phyloP scores from a whole-genome alignment of 306 rosid species.

The barrel medic (Medicago truncatula) region DNA sequence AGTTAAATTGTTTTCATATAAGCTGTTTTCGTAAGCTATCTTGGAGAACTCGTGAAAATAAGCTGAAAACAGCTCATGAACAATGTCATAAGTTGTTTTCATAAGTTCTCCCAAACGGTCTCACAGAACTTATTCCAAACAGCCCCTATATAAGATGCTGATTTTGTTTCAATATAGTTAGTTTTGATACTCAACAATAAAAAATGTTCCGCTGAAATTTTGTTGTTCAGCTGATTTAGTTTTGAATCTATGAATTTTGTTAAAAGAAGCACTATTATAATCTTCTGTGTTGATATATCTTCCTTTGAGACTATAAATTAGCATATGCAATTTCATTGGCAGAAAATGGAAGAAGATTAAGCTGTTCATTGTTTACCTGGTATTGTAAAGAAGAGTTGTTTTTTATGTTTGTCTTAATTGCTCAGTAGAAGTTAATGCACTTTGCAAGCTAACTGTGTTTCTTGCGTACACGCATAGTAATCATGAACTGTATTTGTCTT shows the following conservation, averaged over 20 bases:
- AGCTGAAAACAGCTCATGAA: too few species aligned
- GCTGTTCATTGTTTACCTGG: constrained; percentile 14
- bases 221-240: not conserved
- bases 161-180: constrained; percentile 14
- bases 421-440: not conserved
- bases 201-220: not conserved
- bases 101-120: too few species aligned
- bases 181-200: not conserved
- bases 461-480: not conserved
- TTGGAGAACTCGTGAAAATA: too few species aligned
- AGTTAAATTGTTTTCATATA: too few species aligned
- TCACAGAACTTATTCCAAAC: too few species aligned
- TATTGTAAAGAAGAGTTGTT: constrained; percentile 14
- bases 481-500: constrained; percentile 9
- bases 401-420: not conserved
- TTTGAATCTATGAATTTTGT: constrained; percentile 2
- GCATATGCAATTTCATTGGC: not conserved
- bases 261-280: not conserved
- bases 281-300: not conserved
- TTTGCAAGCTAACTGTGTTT: constrained; percentile 16
- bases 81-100: too few species aligned
- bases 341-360: constrained; percentile 1
- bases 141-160: not conserved
- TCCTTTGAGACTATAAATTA: constrained; percentile 21
- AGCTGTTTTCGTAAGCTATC: too few species aligned